Base-by-base conservation (phyloP, 1,284 basidiomycete species). In the Pseudozyma pruni region DNA sequence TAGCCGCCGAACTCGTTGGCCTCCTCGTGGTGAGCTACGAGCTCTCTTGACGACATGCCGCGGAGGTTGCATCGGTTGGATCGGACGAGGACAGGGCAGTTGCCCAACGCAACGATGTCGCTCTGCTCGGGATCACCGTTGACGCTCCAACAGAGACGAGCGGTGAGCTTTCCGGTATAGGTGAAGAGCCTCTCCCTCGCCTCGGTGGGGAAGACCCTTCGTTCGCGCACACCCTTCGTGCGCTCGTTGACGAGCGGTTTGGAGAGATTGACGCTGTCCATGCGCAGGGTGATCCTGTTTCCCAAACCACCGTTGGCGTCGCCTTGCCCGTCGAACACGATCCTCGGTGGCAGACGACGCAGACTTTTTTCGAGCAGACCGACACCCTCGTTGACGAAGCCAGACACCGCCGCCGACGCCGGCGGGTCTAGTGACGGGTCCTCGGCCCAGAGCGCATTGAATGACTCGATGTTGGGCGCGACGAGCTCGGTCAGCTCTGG, bases 1-100 rank as follows among this genome's bases (percentile, higher is more conserved):
- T 98, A 98, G 25, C 95, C 96, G 42, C 96, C 96, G 82, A 98
- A 96, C 83, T 98, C 96, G 84, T 95, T 94, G 3, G 96, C 90
- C 81, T 99, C 96, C 86, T 99, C 96, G 81, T 95, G 91, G 74
- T 90, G 90, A 58, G 86, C 85, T 42, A 98, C 93, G 48, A 99
- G 90, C 58, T 93, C 90, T 9, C 90, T 87, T 5, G 95, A 92
- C 3, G 92, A 88, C 84, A 97, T 87, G 38, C 87, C 88, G 39
- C 90, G 89, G 23, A 98, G 83, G 83, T 98, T 96, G 84, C 96
- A 99, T 51, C 95, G 87, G 23, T 89, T 90, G n/a, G 95, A 98
- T 91, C 93, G 89, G 83, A 97, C 90, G 94, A 98, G 98, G 84
- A 99, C 90, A 6, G 96, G 96, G 16, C 97, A 86, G 42, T 92